A percentile compares a stretch with the other conserved stretches of the same genome.
Conservation (phyloP, 2,329 filamentous ascomycete genomes). For the Chaetomiaceae sp. region DNA sequence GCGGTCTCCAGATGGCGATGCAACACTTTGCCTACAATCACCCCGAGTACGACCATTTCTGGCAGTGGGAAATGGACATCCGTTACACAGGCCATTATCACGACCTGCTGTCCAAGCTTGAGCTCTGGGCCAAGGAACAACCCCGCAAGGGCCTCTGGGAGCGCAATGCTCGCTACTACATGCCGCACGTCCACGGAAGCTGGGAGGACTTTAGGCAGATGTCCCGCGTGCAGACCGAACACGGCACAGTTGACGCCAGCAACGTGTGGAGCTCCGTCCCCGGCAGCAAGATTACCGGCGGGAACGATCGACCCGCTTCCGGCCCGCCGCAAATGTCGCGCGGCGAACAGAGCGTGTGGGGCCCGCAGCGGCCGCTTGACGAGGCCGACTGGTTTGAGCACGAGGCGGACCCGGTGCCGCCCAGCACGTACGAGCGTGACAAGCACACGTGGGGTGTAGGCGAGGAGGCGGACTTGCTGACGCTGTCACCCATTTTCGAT, state of each 20-base stretch:
- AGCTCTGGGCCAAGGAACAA: constrained; percentile 63
- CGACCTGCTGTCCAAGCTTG: constrained; percentile 62
- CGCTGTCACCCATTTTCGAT: constrained; percentile 87
- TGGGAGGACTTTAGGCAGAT: constrained; percentile 78
- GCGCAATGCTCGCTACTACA: constrained; percentile 69
- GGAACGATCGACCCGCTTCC: neutral
- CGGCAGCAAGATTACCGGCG: constrained; percentile 32
- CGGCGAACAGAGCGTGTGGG: constrained; percentile 69
- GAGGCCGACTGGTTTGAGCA: constrained; percentile 65
- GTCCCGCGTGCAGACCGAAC: constrained; percentile 68
- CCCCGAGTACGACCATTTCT: constrained; percentile 84
- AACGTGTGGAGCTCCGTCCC: constrained; percentile 58
- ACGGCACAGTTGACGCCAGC: constrained; percentile 58
- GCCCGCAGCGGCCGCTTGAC: constrained; percentile 64
- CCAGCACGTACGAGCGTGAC: constrained; percentile 68
- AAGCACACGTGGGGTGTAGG: constrained; percentile 80
- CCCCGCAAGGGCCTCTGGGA: constrained; percentile 79
- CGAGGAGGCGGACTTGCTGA: constrained; percentile 87
- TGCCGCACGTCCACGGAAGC: constrained; percentile 66
- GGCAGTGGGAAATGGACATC: constrained; percentile 95
- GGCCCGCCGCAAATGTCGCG: constrained; percentile 14
- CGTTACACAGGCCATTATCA: constrained; percentile 87
- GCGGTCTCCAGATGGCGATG: constrained; percentile 88
- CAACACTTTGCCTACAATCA: constrained; percentile 87
- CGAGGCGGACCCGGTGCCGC: constrained; percentile 67